Evolutionary conservation across 805 yeast species (phyloP).

Genomic region (Pichia thaimueangensis): DNA sequence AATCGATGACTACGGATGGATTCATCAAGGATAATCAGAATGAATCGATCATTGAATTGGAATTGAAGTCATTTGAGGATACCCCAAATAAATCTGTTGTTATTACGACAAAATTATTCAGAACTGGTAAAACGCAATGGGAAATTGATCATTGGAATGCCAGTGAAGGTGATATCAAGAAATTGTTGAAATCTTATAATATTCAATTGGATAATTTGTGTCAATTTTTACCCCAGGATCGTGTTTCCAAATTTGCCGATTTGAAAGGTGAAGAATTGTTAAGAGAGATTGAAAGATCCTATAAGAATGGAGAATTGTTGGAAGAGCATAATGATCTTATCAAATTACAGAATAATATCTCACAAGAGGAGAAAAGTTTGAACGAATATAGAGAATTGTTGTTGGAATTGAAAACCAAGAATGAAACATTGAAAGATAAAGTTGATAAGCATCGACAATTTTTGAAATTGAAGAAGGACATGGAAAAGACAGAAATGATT

Average conservation of each 20-base stretch:
- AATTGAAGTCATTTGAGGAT: slow-evolving; percentile 36
- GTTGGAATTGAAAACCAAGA: slow-evolving; percentile 31
- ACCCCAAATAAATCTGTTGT: slow-evolving; percentile 22
- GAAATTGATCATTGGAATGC: slow-evolving; percentile 35
- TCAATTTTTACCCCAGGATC: slow-evolving; percentile 91
- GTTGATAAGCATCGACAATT: slow-evolving; percentile 42
- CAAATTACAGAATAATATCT: slow-evolving; percentile 38
- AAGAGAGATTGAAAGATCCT: slow-evolving; percentile 73
- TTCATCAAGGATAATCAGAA: slow-evolving; percentile 67
- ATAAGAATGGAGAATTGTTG: slow-evolving; percentile 54
- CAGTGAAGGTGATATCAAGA: slow-evolving; percentile 41
- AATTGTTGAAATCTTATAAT: slow-evolving; percentile 43
- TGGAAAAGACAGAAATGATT: slow-evolving; percentile 32
- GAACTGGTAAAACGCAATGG: slow-evolving; percentile 48
- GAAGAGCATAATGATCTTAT: slow-evolving; percentile 52
- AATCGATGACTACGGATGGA: slow-evolving; percentile 50
- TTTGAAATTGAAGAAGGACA: slow-evolving; percentile 37
- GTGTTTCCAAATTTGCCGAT: slow-evolving; percentile 88
- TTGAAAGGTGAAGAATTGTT: slow-evolving; percentile 69
- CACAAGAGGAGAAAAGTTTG: slow-evolving; percentile 26
- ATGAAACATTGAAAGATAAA: slow-evolving; percentile 35
- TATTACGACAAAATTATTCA: slow-evolving; percentile 39
- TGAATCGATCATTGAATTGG: slow-evolving; percentile 42
- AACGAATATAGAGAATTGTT: slow-evolving; percentile 28
- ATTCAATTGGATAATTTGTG: slow-evolving; percentile 89